Evolutionary conservation across 1,284 basidiomycete genomes (phyloP).

Genomic region (Trametes pubescens): DNA sequence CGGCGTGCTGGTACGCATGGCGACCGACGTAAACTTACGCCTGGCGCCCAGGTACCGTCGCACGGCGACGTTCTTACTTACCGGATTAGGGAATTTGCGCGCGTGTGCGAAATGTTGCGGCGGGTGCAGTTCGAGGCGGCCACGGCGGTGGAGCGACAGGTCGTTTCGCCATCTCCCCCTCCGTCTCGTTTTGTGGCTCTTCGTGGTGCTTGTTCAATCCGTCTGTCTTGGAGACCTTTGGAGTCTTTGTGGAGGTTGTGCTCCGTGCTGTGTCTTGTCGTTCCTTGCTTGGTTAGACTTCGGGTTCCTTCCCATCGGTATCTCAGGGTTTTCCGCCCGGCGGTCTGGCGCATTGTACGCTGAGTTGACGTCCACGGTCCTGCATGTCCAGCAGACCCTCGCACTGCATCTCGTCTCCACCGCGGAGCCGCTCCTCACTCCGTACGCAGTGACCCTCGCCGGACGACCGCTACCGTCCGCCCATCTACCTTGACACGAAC

Average conservation of each 20-base stretch:
- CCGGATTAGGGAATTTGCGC: conserved; percentile 18
- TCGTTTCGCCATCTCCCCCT: conserved; percentile 6
- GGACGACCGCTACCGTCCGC: not conserved
- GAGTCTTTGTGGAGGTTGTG: conserved; percentile 6
- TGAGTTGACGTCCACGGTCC: conserved; percentile 17
- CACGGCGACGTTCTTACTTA: conserved; percentile 27
- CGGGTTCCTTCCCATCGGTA: conserved; percentile 2
- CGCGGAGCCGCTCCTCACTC: conserved; percentile 22
- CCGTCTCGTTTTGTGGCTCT: conserved; percentile 7
- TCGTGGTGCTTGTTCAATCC: conserved; percentile 10
- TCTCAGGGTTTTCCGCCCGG: conserved; percentile 14
- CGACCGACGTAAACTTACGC: conserved; percentile 20
- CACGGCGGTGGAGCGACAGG: not conserved
- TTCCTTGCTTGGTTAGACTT: conserved; percentile 23
- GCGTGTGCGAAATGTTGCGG: conserved; percentile 3
- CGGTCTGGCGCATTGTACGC: conserved; percentile 13
- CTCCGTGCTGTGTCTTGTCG: conserved; percentile 12
- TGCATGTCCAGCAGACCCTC: conserved; percentile 17
- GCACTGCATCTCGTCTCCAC: conserved; percentile 17
- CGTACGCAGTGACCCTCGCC: not conserved
- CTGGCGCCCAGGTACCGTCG: conserved; percentile 13
- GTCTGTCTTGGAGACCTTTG: conserved; percentile 1
- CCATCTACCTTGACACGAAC: conserved; percentile 8
- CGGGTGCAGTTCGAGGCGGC: conserved; percentile 1
- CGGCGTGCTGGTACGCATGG: conserved; percentile 17